These are phyloP conservation scores for Talaromyces amestolkiae DNA, from an alignment of 2,329 filamentous ascomycete species.

Conservation along the genomic window DNA sequence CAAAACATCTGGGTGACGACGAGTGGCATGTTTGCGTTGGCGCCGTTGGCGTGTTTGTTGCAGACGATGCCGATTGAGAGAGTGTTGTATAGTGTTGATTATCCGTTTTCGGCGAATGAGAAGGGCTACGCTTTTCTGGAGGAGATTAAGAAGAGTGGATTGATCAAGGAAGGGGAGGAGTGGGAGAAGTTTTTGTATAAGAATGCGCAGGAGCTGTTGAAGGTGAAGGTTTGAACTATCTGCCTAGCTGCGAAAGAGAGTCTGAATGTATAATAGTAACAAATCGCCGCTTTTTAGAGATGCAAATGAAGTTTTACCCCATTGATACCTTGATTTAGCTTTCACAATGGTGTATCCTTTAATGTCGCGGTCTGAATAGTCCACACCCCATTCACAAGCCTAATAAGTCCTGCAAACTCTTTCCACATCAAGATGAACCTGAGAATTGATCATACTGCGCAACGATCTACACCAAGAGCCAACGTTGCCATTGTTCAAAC, in stretches of 20 bases:
- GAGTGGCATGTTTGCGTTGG: conserved; percentile 53
- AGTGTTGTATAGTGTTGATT: conserved; percentile 58
- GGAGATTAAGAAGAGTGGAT: conserved; percentile 49
- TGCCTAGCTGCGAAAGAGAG: background rate
- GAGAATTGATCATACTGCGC: background rate
- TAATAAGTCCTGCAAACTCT: background rate
- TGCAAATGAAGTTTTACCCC: background rate
- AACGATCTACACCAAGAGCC: background rate
- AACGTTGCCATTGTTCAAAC: background rate
- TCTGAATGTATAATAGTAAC: background rate
- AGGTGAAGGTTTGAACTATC: background rate
- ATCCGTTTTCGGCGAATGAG: conserved; percentile 54
- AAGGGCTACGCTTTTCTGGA: conserved; percentile 50
- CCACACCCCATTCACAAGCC: background rate
- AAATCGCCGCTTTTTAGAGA: background rate
- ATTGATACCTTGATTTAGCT: background rate
- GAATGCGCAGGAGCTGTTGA: conserved; percentile 53
- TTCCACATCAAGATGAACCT: background rate
- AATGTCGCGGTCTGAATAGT: background rate
- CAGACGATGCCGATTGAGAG: conserved; percentile 42
- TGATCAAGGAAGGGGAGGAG: conserved; percentile 50
- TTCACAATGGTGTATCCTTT: background rate
- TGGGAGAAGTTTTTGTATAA: conserved; percentile 50
- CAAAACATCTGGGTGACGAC: conserved; percentile 60
- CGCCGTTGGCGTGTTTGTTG: conserved; percentile 46